These are phyloP conservation scores for Parastagonospora avenae DNA, from an alignment of 2,329 filamentous ascomycete species.

Conservation along the genomic window DNA sequence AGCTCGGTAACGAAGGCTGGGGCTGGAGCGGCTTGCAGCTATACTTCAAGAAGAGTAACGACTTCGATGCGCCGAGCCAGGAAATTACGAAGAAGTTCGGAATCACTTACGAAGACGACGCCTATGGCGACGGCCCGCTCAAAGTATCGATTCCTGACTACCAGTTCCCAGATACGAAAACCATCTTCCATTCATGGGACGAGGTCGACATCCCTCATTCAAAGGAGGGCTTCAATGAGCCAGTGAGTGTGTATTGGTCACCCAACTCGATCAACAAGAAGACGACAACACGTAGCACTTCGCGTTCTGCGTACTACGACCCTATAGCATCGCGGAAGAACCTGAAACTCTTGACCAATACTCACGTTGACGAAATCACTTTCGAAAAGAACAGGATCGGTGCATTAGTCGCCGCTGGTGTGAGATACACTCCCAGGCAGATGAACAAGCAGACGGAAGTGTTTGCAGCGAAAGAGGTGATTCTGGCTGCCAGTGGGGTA, in stretches of 20 bases:
- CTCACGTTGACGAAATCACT: constrained; percentile 12
- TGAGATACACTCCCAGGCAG: constrained; percentile 5
- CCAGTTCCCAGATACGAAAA: constrained; percentile 15
- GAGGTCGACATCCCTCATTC: constrained; percentile 8
- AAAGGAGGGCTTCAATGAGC: constrained; percentile 6
- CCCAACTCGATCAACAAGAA: constrained; percentile 16
- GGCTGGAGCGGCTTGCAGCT: constrained; percentile 54
- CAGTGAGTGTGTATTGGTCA: constrained; percentile 32
- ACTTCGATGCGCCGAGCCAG: constrained; percentile 14
- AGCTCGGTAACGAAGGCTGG: constrained; percentile 63
- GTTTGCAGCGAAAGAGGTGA: constrained; percentile 52
- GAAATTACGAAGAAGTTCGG: constrained; percentile 1
- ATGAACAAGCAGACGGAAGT: not conserved
- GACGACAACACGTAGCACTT: constrained; percentile 8
- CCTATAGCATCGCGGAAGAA: constrained; percentile 7
- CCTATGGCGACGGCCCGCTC: constrained; percentile 17
- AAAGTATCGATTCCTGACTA: constrained; percentile 17
- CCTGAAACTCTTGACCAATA: constrained; percentile 13
- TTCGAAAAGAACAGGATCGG: constrained; percentile 1
- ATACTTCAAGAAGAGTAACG: constrained; percentile 37
- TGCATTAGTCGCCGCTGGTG: constrained; percentile 11
- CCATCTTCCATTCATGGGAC: constrained; percentile 10
- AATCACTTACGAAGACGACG: constrained; percentile 18
- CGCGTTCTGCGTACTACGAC: constrained; percentile 18
- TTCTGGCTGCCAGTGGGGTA: constrained; percentile 61